A percentile compares a stretch with the other conserved stretches of the same genome.
Conservation (phyloP, 2,329 filamentous ascomycete genomes). For the Nothopassalora personata region DNA sequence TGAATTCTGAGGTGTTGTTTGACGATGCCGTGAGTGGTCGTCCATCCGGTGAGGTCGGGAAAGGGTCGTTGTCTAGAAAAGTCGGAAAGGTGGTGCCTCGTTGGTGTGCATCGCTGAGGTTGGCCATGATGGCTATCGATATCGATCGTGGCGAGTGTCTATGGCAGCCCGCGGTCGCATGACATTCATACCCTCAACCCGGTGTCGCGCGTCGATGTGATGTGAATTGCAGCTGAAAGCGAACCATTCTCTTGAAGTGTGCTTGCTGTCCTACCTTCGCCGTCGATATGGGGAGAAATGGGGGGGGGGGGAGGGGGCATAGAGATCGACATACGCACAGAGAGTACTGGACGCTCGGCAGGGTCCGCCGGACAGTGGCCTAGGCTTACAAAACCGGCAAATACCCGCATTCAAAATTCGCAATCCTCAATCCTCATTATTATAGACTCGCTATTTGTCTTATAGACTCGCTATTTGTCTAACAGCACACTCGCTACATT, state of each 20-base stretch:
- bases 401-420: too few species aligned
- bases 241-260: too few species aligned
- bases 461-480: too few species aligned
- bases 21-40: slow-evolving; percentile 11
- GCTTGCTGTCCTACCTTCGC: background rate
- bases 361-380: background rate
- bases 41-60: slow-evolving; percentile 2
- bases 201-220: background rate
- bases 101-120: background rate
- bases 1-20: slow-evolving; percentile 21
- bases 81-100: slow-evolving; percentile 20
- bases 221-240: background rate
- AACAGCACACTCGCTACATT: too few species aligned
- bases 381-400: too few species aligned
- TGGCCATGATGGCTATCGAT: background rate
- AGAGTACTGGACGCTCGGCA: background rate
- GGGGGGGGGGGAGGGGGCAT: too few species aligned
- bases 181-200: slow-evolving; percentile 6
- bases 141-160: background rate
- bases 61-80: slow-evolving; percentile 27
- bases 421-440: too few species aligned
- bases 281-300: background rate
- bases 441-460: too few species aligned
- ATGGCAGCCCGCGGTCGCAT: background rate
- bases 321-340: background rate